A percentile compares a stretch with the other conserved stretches of the same genome.
Conservation (phyloP, 148 eudicot species). For the Camellia lanceoleosa region DNA sequence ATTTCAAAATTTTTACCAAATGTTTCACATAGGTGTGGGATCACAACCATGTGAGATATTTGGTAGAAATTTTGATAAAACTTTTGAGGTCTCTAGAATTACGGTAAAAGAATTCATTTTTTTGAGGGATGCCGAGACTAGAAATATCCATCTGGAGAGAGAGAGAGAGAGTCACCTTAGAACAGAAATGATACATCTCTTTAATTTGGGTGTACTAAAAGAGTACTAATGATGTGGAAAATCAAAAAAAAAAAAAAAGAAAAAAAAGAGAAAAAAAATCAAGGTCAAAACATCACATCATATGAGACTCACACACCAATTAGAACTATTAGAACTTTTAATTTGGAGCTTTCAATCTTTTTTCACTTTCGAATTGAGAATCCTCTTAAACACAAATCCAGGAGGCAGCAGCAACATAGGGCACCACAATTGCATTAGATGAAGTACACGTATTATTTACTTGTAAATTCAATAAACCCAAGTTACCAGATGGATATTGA, state of each 20-base stretch:
- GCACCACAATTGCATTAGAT: conserved; percentile 10
- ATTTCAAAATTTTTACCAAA: no score
- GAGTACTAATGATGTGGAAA: no score
- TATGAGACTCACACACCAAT: no score
- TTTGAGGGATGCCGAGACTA: not conserved
- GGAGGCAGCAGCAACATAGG: conserved; percentile 10
- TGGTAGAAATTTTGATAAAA: no score
- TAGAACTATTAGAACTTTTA: no score
- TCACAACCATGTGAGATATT: not conserved
- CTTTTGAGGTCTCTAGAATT: no score
- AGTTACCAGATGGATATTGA: no score
- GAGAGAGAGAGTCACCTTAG: not conserved
- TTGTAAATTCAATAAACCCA: not conserved
- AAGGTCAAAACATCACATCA: not conserved
- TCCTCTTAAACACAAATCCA: conserved; percentile 13
- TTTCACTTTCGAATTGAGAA: not conserved
- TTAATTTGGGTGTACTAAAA: no score
- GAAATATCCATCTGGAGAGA: not conserved
- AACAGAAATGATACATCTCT: not conserved
- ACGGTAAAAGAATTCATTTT: not conserved
- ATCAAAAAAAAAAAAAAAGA: no score
- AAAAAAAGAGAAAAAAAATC: no score
- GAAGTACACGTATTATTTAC: not conserved
- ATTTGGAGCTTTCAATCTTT: no score
- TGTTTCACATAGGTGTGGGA: no score